phyloP scores from a whole-genome alignment of 148 eudicot genomes.

The Fallopia convolvulus region DNA sequence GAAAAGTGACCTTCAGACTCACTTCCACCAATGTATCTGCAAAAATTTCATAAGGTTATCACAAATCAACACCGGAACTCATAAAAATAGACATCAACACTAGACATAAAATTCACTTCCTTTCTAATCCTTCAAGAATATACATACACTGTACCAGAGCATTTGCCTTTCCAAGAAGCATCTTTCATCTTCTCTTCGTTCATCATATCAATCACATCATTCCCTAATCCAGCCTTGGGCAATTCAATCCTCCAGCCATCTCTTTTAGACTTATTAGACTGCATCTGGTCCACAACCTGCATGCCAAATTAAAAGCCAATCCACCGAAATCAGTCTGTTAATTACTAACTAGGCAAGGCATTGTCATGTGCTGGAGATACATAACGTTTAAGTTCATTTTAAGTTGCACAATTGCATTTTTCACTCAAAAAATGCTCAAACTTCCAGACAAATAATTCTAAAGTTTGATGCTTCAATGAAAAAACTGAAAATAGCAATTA shows the following conservation, averaged over 20 bases:
- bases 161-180: slow-evolving; percentile 90
- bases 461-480: background rate
- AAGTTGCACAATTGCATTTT: background rate
- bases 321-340: background rate
- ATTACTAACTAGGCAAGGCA: background rate
- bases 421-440: background rate
- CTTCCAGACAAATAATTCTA: background rate
- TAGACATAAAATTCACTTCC: background rate
- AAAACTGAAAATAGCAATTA: background rate
- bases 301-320: slow-evolving; percentile 2
- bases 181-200: slow-evolving; percentile 71
- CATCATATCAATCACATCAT: slow-evolving; percentile 50
- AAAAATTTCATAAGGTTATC: slow-evolving; percentile 18
- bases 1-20: slow-evolving; percentile 90
- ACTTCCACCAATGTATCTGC: slow-evolving; percentile 89
- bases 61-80: background rate
- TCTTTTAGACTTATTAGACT: slow-evolving; percentile 67
- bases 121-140: background rate
- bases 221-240: slow-evolving; percentile 57
- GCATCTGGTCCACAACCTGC: slow-evolving; percentile 88
- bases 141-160: slow-evolving; percentile 99
- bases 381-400: no score
- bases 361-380: background rate
- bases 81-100: background rate
- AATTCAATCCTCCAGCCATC: slow-evolving; percentile 83